Evolutionary conservation across 106 monocot species (phyloP).

Genomic region (Chionographis japonica): DNA sequence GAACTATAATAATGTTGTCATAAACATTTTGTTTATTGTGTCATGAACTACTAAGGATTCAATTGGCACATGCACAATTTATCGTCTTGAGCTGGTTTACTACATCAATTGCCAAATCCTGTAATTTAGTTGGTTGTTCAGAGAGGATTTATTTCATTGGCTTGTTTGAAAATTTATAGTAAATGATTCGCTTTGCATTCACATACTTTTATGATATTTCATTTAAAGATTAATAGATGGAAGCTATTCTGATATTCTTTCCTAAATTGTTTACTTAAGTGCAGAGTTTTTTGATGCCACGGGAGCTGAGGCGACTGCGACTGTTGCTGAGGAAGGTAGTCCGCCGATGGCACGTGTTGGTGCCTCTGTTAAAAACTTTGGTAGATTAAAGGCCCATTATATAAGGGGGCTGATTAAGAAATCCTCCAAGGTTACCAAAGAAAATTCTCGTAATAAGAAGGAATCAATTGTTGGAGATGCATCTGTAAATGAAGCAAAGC

Average conservation of each 20-base stretch:
- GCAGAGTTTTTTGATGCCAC: slow-evolving; percentile 12
- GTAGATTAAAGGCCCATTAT: slow-evolving; percentile 52
- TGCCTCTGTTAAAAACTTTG: slow-evolving; percentile 35
- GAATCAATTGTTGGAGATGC: background rate
- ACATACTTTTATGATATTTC: too few relatives aligned
- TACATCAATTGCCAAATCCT: too few relatives aligned
- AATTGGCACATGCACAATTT: too few relatives aligned
- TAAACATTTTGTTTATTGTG: too few relatives aligned
- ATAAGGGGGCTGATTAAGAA: slow-evolving; percentile 40
- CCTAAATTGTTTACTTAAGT: background rate
- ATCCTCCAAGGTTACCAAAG: slow-evolving; percentile 2
- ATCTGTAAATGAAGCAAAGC: background rate
- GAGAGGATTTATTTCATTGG: too few relatives aligned
- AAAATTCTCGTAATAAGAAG: background rate
- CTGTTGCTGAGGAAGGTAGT: background rate
- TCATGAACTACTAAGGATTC: too few relatives aligned
- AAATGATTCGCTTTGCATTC: too few relatives aligned
- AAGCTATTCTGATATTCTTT: background rate
- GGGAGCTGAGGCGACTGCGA: slow-evolving; percentile 6
- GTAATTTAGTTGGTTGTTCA: too few relatives aligned
- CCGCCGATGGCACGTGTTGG: background rate
- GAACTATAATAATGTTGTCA: too few relatives aligned
- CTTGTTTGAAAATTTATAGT: too few relatives aligned
- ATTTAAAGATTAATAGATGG: background rate
- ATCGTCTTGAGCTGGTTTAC: too few relatives aligned